A percentile compares a stretch with the other conserved stretches of the same genome.
These are phyloP conservation scores for Apiotrichum montevideense DNA, from an alignment of 1,284 basidiomycete species.

Conservation along the genomic window DNA sequence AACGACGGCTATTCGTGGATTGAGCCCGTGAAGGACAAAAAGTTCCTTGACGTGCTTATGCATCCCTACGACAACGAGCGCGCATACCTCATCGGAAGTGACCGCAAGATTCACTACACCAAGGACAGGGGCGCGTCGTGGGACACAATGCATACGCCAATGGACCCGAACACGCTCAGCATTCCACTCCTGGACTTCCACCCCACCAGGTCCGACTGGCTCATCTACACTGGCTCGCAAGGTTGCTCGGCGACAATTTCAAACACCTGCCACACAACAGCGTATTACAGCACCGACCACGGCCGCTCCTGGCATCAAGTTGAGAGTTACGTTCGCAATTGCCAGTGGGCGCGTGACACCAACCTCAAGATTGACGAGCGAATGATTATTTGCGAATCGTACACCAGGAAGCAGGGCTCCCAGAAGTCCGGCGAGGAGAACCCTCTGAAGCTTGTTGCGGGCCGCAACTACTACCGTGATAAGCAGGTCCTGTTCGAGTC, in stretches of 20 bases:
- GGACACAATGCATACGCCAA: conserved; percentile 58
- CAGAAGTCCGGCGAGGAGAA: conserved; percentile 60
- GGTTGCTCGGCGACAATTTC: conserved; percentile 55
- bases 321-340: conserved; percentile 82
- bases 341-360: conserved; percentile 82
- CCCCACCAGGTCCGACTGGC: conserved; percentile 66
- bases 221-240: conserved; percentile 81
- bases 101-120: conserved; percentile 66
- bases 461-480: conserved; percentile 65
- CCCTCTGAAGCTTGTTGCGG: conserved; percentile 71
- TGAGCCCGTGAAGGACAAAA: conserved; percentile 56
- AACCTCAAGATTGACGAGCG: conserved; percentile 70
- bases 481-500: conserved; percentile 74
- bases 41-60: conserved; percentile 77
- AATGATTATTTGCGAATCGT: conserved; percentile 89
- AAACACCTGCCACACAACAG: conserved; percentile 60
- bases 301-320: conserved; percentile 70
- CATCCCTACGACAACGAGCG: conserved; percentile 72
- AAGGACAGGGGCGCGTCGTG: conserved; percentile 74
- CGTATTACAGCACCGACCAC: conserved; percentile 68
- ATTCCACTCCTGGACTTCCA: conserved; percentile 81
- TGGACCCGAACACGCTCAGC: conserved; percentile 71
- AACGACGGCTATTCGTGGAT: conserved; percentile 93
- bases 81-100: conserved; percentile 79
- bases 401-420: conserved; percentile 70